Conservation (phyloP, 495 filamentous ascomycete species). For the Talaromyces thailandensis region DNA sequence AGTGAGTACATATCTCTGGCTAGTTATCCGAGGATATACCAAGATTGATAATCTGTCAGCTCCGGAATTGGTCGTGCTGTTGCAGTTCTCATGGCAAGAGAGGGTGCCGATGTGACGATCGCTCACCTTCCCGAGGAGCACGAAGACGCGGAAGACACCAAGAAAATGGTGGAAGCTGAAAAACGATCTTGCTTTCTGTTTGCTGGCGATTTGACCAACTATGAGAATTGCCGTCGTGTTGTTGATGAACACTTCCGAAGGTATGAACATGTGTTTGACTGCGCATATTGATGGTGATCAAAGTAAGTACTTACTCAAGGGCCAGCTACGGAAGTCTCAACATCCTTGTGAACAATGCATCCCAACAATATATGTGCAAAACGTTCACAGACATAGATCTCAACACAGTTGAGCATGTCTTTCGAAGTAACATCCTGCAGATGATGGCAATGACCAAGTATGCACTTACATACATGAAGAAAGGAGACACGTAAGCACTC, state of each 20-base stretch:
- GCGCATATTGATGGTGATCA: neutral
- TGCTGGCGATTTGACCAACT: constrained; percentile 38
- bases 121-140: constrained; percentile 46
- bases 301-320: neutral
- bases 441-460: constrained; percentile 57
- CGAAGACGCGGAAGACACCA: constrained; percentile 44
- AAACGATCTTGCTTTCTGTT: constrained; percentile 36
- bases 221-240: constrained; percentile 33
- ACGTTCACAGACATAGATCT: constrained; percentile 45
- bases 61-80: constrained; percentile 46
- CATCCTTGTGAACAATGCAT: constrained; percentile 55
- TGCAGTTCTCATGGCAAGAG: constrained; percentile 46
- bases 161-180: constrained; percentile 34
- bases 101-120: constrained; percentile 47
- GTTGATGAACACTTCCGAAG: constrained; percentile 43
- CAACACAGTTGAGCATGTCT: constrained; percentile 40
- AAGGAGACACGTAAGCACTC: constrained; percentile 31
- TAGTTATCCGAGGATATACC: neutral
- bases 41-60: constrained; percentile 11
- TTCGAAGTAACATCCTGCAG: constrained; percentile 49
- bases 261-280: constrained; percentile 7
- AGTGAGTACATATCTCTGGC: constrained; percentile 20
- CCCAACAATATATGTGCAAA: constrained; percentile 42
- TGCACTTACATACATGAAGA: constrained; percentile 45
- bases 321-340: constrained; percentile 38